Evolutionary conservation across 257 asterid species (phyloP).

Genomic region (Eucommia ulmoides): DNA sequence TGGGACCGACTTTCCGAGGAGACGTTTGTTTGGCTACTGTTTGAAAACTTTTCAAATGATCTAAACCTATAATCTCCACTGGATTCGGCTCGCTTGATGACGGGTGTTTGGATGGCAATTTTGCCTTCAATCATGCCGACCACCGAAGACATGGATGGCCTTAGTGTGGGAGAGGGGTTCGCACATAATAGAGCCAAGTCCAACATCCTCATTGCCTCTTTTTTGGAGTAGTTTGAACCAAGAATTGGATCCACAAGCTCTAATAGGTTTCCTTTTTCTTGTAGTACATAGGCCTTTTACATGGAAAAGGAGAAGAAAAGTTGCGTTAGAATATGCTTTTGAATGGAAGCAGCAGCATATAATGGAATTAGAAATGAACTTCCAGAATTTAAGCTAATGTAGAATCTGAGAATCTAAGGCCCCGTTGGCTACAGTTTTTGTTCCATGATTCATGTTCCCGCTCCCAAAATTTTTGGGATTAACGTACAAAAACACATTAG

Average conservation of each 20-base stretch:
- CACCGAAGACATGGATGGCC: slow-evolving; percentile 75
- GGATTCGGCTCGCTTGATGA: slow-evolving; percentile 27
- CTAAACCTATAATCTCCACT: slow-evolving; percentile 42
- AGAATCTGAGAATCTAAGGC: no score
- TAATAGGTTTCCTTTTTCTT: slow-evolving; percentile 74
- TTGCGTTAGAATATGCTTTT: no score
- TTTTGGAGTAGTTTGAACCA: slow-evolving; percentile 36
- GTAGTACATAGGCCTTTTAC: slow-evolving; percentile 82
- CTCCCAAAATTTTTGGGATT: no score
- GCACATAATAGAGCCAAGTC: slow-evolving; percentile 57
- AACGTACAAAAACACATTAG: no score
- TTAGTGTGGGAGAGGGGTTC: slow-evolving; percentile 64
- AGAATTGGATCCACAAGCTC: slow-evolving; percentile 78
- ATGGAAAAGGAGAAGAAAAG: no score
- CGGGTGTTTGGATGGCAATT: slow-evolving; percentile 47
- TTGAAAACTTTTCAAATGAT: slow-evolving; percentile 54
- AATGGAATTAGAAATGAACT: no score
- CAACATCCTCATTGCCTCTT: slow-evolving; percentile 60
- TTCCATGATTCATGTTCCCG: no score
- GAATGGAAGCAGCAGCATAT: no score
- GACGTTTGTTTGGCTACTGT: slow-evolving; percentile 74
- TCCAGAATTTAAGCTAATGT: no score
- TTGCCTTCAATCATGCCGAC: slow-evolving; percentile 85
- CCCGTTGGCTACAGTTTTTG: no score
- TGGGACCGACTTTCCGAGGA: slow-evolving; percentile 38